Base-by-base conservation (phyloP, 2,329 filamentous ascomycete species). In the Fusarium nelsonii region DNA sequence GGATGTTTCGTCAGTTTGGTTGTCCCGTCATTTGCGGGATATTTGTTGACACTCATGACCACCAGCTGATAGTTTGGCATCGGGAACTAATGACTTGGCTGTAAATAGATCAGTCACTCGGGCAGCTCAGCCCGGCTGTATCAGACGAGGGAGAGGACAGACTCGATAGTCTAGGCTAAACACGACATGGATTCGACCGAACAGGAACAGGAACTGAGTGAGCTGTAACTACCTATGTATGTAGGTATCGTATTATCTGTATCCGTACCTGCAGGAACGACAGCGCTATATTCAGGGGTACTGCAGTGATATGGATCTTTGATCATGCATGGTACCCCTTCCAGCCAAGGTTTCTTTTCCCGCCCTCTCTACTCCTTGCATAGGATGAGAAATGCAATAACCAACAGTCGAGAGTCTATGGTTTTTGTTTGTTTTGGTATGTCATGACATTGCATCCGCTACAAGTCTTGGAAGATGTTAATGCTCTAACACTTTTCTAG, bases 251-350 rank as follows among this genome's bases (percentile, higher is more conserved):
- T 45, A 33, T 56, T 44, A 55, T 18, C 45, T 33, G 33, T 52
- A 44, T 61, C 56, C n/a, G 33, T 69, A 75, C 75, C 73, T 76
- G 75, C 75, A 77, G 75, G 75, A 77, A 76, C 75, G 72, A 69
- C 68, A 66, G 57, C 71, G 62, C 71, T 70, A 70, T 67, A 70
- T 68, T 64, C 63, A 71, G 68, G 68, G 68, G 68, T 63, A 62
- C 62, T 61, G 62, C 63, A 60, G 51, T 64, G 62, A 48, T 65
- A 44, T 57, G 58, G 60, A 63, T 63, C 54, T 63, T 30, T 60
- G 61, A 65, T 68, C 60, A 51, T 50, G 59, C 57, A 65, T 68
- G 63, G 59, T 67, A 40, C 53, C 59, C 53, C 39, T 51, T 58
- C 46, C 50, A 60, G 52, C 36, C 53, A 65, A 63, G 58, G 58